A percentile compares a stretch with the other conserved stretches of the same genome.
Conservation (phyloP, 2,329 filamentous ascomycete species). For the Berkeleyomyces basicola region DNA sequence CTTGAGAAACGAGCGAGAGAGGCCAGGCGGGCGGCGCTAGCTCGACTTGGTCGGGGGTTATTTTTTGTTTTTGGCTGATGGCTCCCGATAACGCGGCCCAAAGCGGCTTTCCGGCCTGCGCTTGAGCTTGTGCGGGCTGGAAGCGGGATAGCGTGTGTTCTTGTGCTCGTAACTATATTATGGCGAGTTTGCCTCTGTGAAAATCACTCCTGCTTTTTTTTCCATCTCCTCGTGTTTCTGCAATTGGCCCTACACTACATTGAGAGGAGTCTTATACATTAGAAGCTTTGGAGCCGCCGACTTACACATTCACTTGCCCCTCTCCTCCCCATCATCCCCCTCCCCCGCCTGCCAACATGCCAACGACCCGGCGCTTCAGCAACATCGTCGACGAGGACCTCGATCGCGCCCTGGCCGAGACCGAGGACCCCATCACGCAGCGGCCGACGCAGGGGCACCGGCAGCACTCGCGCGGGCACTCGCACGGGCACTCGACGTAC, state of each 20-base stretch:
- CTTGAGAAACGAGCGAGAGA: no score
- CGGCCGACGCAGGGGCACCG: constrained; percentile 20
- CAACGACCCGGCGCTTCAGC: neutral
- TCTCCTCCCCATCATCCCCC: neutral
- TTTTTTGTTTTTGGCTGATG: no score
- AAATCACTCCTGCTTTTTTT: neutral
- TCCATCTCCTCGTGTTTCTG: neutral
- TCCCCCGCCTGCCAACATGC: neutral
- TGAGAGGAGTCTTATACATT: no score
- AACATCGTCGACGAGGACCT: constrained; percentile 17
- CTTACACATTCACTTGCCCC: neutral
- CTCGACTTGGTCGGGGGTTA: no score
- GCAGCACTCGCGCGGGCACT: constrained; percentile 23
- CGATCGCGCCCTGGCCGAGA: constrained; percentile 10
- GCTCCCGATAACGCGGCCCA: no score
- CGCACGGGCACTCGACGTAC: constrained; percentile 27
- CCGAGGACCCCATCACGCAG: constrained; percentile 18
- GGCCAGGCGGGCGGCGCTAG: no score
- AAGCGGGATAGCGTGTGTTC: no score
- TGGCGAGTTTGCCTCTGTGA: no score
- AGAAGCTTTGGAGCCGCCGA: neutral
- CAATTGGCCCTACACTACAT: neutral
- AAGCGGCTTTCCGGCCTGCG: no score
- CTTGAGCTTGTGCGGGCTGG: no score
- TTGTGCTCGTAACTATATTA: no score